These are phyloP conservation scores for Hymenoscyphus occultus DNA, from an alignment of 2,329 filamentous ascomycete species.

Conservation along the genomic window DNA sequence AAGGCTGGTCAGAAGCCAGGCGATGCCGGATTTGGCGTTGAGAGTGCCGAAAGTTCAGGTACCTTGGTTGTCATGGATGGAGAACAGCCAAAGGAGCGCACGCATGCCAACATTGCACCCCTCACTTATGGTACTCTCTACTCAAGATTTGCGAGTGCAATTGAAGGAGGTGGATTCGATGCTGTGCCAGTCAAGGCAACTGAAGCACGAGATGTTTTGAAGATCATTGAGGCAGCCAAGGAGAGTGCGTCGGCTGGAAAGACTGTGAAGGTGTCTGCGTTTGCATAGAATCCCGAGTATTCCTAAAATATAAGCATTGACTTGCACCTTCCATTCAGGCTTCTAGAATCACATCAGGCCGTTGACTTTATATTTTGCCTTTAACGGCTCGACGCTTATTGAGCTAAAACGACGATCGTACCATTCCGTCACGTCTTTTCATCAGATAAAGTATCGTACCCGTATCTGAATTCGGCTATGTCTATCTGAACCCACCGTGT, in stretches of 20 bases:
- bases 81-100: constrained; percentile 48
- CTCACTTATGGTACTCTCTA: constrained; percentile 70
- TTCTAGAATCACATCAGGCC: not conserved
- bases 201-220: constrained; percentile 52
- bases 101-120: constrained; percentile 58
- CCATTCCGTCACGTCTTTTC: not conserved
- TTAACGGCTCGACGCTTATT: not conserved
- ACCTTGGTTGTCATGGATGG: constrained; percentile 54
- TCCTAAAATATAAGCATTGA: not conserved
- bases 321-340: not conserved
- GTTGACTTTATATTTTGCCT: not conserved
- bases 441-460: not conserved
- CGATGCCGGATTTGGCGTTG: constrained; percentile 63
- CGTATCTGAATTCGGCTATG: too few species aligned
- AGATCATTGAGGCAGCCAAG: constrained; percentile 53
- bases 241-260: constrained; percentile 51
- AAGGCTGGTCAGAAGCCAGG: constrained; percentile 59
- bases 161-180: constrained; percentile 46
- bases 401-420: not conserved
- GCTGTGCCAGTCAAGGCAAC: constrained; percentile 52
- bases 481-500: not conserved
- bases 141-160: constrained; percentile 48
- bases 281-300: not conserved
- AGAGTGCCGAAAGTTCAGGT: constrained; percentile 57
- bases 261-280: constrained; percentile 24